Percentiles rank a stretch among this genome's conserved stretches.
Conservation (phyloP, 2,329 filamentous ascomycete genomes). For the Aspergillus chevalieri region DNA sequence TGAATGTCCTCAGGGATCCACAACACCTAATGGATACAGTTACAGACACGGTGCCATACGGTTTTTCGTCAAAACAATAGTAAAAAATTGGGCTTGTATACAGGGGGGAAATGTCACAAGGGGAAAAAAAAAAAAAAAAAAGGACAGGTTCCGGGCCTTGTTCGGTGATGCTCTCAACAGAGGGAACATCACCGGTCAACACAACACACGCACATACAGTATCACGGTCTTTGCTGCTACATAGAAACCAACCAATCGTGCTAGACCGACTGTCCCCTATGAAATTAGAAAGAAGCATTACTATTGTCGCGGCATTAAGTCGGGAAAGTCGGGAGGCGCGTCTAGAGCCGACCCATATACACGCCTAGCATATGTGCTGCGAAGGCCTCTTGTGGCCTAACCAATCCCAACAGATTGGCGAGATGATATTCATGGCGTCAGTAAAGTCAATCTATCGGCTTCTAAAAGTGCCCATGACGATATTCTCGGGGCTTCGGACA, state of each 20-base stretch:
- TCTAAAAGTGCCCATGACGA: background rate
- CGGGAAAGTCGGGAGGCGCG: conserved; percentile 17
- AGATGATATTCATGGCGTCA: background rate
- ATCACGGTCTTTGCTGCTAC: background rate
- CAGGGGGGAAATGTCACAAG: too few species aligned
- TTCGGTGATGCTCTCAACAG: background rate
- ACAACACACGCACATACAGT: background rate
- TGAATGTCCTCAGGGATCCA: background rate
- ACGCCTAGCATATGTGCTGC: conserved; percentile 2
- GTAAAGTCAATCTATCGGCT: background rate
- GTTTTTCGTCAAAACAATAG: background rate
- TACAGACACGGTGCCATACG: background rate
- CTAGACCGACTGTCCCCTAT: background rate
- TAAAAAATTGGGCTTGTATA: too few species aligned
- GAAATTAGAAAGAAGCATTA: conserved; percentile 1
- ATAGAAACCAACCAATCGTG: background rate
- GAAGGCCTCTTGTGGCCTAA: conserved; percentile 7
- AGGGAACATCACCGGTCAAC: background rate
- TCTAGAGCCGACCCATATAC: conserved; percentile 21
- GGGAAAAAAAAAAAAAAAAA: too few species aligned
- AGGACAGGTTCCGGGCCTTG: background rate
- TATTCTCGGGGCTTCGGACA: conserved; percentile 4
- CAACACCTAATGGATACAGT: background rate
- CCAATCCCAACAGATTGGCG: background rate
- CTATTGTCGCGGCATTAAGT: conserved; percentile 3